Evolutionary conservation across 495 filamentous ascomycete species (phyloP), one percentile per base, ranked within the genome.

Genomic region (Amniculicola lignicola): DNA sequence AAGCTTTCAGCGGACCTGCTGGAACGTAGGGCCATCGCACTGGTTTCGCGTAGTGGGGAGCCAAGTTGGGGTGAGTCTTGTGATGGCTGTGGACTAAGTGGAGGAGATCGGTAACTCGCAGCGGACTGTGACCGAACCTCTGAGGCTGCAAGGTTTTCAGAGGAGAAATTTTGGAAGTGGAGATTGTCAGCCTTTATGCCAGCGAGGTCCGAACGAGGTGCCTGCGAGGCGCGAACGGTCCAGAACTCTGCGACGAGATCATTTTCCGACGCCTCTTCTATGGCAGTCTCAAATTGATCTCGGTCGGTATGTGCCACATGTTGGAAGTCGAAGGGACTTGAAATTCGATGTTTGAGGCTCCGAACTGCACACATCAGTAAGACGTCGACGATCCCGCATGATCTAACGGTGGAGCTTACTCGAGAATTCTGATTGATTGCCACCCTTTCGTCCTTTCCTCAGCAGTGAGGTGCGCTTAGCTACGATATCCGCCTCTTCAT

Each of bases 321-420:
- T 60, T 91, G 88, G 63, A 95, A 95, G 69, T 91, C 86, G 69
- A 87, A 95, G 4, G 90, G 90, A 19, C 80, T 82, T 0, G 90
- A 95, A 44, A 95, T 95, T 61, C 75, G 53, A 15, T 54, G 33
- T 35, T 61, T 67, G 36, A 71, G 73, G 56, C 76, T 73, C 42
- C 72, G 51, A 24, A 73, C 70, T 57, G 72, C 68, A 10, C 16
- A 19, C 6, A 19, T 40, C 6, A 40, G 16, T 19, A 19, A 12
- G 6, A 18, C 10, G 29, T 33, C 29, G n/a, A 7, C 7, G 7
- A 33, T n/a, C n/a, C n/a, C n/a, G n/a, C n/a, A n/a, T n/a, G n/a
- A n/a, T n/a, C n/a, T n/a, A 18, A 21, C 2, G 16, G 31, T 11
- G 4, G 37, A 5, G 57, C 61, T 28, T 39, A 60, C 61, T 37